These are phyloP conservation scores for Diaporthe sp. DNA, from an alignment of 2,329 filamentous ascomycete genomes.

Conservation along the genomic window DNA sequence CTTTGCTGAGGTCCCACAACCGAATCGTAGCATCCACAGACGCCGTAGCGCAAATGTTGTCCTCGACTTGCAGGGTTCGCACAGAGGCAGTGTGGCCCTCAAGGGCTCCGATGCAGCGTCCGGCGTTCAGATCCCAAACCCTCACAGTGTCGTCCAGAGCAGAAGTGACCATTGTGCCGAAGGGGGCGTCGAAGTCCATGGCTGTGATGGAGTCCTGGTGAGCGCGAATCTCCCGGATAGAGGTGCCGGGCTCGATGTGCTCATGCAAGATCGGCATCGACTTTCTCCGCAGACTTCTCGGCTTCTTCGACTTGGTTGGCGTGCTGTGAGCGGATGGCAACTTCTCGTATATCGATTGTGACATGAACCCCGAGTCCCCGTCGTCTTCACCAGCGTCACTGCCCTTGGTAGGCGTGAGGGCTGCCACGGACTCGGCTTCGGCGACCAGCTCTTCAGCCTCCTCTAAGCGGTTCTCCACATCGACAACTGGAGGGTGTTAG, in stretches of 20 bases:
- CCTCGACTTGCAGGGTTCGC: slow-evolving; percentile 90
- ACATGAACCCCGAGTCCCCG: slow-evolving; percentile 82
- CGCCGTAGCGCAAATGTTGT: slow-evolving; percentile 94
- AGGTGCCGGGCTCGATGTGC: slow-evolving; percentile 90
- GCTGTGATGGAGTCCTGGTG: slow-evolving; percentile 91
- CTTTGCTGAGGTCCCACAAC: slow-evolving; percentile 93
- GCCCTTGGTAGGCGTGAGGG: slow-evolving; percentile 65
- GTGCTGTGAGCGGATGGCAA: slow-evolving; percentile 72
- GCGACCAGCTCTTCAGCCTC: slow-evolving; percentile 72
- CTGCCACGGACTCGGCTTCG: slow-evolving; percentile 70
- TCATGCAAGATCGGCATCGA: slow-evolving; percentile 97
- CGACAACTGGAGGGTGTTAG: slow-evolving; percentile 67
- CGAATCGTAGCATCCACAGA: slow-evolving; percentile 95
- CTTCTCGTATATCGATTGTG: slow-evolving; percentile 96
- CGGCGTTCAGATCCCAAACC: slow-evolving; percentile 96
- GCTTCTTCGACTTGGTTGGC: slow-evolving; percentile 64
- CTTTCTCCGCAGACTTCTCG: slow-evolving; percentile 75
- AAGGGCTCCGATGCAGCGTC: slow-evolving; percentile 89
- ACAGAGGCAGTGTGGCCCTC: slow-evolving; percentile 97
- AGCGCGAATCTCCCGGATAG: slow-evolving; percentile 89
- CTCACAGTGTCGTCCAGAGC: slow-evolving; percentile 93
- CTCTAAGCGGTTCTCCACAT: slow-evolving; percentile 73
- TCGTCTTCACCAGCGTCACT: slow-evolving; percentile 62
- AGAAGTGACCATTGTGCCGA: slow-evolving; percentile 93
- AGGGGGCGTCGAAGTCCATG: slow-evolving; percentile 96